Evolutionary conservation across 2,329 filamentous ascomycete species (phyloP), one percentile per base, ranked within the genome.

Genomic region (Neospermospora avenae): DNA sequence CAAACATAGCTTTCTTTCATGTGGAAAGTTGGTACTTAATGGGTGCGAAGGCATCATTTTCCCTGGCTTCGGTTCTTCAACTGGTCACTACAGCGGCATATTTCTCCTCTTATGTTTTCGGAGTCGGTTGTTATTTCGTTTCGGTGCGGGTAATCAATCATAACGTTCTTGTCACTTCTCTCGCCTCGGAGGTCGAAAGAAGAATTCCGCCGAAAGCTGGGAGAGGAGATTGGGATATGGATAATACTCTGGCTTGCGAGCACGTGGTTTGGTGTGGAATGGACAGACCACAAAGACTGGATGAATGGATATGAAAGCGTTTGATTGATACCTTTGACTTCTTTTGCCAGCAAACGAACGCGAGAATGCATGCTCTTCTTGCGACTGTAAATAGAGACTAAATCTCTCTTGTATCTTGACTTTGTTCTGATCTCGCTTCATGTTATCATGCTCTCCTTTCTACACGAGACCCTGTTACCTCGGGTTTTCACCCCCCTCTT

Each of bases 351-450:
- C 48, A 51, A 51, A 51, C 28, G 35, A 51, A 51, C 48, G 48
- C 48, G 18, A 51, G 48, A 51, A 35, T 51, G 48, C 48, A 51
- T 51, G 31, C 48, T 24, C 31, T 16, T 37, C 28, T 28, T 37
- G 31, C 62, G 63, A 57, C 64, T 69, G 66, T 68, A 68, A 65
- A 69, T 68, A 67, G 64, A 67, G 5, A 31, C 5, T 63, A 31
- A 48, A 37, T 22, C 8, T 22, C 42, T 25, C 14, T n/a, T 45
- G 10, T 45, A 20, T 25, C 22, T 11, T 42, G n/a, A 18, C 13
- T 22, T 34, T 49, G 11, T 28, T 51, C 31, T 37, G n/a, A 18
- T n/a, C 3, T n/a, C n/a, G 14, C 14, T 6, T 41, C n/a, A n/a
- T 16, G 37, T 4, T 18, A n/a, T 18, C n/a, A 18, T 20, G 4